Evolutionary conservation across 2,329 filamentous ascomycete species (phyloP).

Genomic region (Sporothrix dimorphospora): DNA sequence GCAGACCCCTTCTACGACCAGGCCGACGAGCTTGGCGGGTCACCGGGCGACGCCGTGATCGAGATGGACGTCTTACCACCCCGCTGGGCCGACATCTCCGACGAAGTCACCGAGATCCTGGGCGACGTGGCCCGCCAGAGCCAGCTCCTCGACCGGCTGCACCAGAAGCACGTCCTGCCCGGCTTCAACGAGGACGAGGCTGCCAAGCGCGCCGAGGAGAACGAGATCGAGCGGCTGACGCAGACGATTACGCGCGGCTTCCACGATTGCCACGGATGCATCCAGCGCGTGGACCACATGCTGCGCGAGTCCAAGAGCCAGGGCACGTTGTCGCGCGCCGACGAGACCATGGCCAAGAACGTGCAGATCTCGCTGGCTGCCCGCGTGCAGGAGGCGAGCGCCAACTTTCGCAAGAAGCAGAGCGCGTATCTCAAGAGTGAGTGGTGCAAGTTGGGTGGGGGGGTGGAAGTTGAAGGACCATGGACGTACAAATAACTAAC

Average conservation of each 20-base stretch:
- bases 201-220: constrained; percentile 81
- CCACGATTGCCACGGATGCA: constrained; percentile 85
- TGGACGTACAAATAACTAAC: constrained; percentile 33
- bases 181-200: constrained; percentile 91
- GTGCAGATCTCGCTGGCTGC: constrained; percentile 90
- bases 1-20: constrained; percentile 70
- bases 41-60: constrained; percentile 83
- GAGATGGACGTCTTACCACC: constrained; percentile 98
- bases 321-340: constrained; percentile 74
- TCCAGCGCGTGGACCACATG: constrained; percentile 86
- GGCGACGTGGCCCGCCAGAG: constrained; percentile 80
- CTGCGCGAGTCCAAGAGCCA: constrained; percentile 76
- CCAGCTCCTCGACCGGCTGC: constrained; percentile 83
- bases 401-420: constrained; percentile 94
- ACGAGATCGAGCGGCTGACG: constrained; percentile 86
- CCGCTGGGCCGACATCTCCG: constrained; percentile 92
- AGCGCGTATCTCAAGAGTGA: constrained; percentile 92
- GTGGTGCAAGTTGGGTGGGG: constrained; percentile 33
- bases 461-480: background rate
- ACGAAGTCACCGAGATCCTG: constrained; percentile 86
- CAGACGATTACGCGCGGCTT: constrained; percentile 88
- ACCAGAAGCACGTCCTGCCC: constrained; percentile 95
- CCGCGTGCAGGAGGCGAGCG: constrained; percentile 87
- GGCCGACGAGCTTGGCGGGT: constrained; percentile 62
- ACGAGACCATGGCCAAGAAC: constrained; percentile 95